Conservation (phyloP, 2,329 filamentous ascomycete genomes). For the Fusarium coicis region DNA sequence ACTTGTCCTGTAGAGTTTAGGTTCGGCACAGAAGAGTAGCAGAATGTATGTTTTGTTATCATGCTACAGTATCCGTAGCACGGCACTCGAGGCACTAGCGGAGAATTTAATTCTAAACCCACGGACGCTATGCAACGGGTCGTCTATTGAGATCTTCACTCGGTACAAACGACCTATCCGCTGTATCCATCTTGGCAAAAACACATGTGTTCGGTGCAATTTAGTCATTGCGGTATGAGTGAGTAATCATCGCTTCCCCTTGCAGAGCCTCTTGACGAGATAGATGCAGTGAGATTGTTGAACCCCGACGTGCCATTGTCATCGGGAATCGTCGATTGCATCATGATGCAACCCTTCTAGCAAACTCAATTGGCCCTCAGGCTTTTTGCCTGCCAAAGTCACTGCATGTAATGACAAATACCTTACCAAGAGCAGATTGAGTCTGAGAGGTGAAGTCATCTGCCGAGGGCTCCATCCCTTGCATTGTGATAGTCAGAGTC, state of each 20-base stretch:
- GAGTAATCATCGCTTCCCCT: background rate
- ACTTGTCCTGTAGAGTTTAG: background rate
- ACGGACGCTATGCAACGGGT: conserved; percentile 16
- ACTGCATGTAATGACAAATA: background rate
- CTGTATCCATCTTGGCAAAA: conserved; percentile 10
- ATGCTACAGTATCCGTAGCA: background rate
- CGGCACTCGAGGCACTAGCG: background rate
- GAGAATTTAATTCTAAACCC: conserved; percentile 23
- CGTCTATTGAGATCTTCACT: conserved; percentile 40
- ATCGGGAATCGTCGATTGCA: background rate
- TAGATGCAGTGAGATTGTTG: background rate
- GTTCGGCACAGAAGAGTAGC: background rate
- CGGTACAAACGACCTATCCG: conserved; percentile 15
- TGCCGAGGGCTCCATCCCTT: conserved; percentile 8
- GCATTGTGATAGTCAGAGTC: conserved; percentile 21
- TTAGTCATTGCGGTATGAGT: background rate
- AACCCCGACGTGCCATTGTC: background rate
- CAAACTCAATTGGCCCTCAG: background rate
- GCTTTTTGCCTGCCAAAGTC: background rate
- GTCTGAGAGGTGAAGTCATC: background rate
- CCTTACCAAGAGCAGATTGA: background rate
- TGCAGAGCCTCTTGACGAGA: conserved; percentile 8
- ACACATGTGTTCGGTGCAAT: background rate
- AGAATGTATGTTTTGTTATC: background rate
- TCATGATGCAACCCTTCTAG: too few relatives aligned